Conservation (phyloP, 108 stramenopile species). For the Cyclotella kingstonii region DNA sequence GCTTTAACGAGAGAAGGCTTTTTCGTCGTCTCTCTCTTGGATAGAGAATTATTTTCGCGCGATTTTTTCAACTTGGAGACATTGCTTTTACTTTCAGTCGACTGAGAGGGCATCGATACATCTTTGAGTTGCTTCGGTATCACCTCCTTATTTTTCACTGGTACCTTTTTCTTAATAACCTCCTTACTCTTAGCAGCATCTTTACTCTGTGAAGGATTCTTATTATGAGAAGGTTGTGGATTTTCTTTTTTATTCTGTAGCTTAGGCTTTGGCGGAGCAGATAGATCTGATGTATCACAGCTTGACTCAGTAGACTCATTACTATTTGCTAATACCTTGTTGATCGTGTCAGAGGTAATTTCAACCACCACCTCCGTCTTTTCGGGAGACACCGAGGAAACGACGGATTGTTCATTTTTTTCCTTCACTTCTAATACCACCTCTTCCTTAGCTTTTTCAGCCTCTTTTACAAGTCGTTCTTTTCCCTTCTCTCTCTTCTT, state of each 20-base stretch:
- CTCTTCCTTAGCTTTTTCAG: slow-evolving; percentile 66
- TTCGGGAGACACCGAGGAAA: slow-evolving; percentile 1
- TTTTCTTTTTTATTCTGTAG: slow-evolving; percentile 31
- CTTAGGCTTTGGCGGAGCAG: slow-evolving; percentile 23
- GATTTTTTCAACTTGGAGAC: slow-evolving; percentile 21
- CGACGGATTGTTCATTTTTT: slow-evolving; percentile 44
- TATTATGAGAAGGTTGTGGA: background rate
- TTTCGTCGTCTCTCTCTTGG: slow-evolving; percentile 14
- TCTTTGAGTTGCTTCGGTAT: slow-evolving; percentile 1
- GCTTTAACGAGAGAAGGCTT: slow-evolving; percentile 4
- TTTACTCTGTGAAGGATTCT: too few species aligned
- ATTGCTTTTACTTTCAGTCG: slow-evolving; percentile 7
- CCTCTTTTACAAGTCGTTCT: slow-evolving; percentile 68
- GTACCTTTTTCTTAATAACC: slow-evolving; percentile 10
- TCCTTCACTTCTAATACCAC: slow-evolving; percentile 53
- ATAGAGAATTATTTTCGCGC: slow-evolving; percentile 12
- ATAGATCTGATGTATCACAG: too few species aligned
- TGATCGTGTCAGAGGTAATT: slow-evolving; percentile 7
- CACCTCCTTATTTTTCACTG: slow-evolving; percentile 13
- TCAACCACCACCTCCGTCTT: slow-evolving; percentile 32
- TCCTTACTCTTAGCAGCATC: too few species aligned
- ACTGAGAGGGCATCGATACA: slow-evolving; percentile 12
- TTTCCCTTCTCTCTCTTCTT: slow-evolving; percentile 80
- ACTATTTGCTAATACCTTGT: background rate
- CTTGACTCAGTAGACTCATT: background rate